These are phyloP conservation scores for Aechmea fasciata DNA, from an alignment of 176 grass and related monocot species.

Conservation along the genomic window DNA sequence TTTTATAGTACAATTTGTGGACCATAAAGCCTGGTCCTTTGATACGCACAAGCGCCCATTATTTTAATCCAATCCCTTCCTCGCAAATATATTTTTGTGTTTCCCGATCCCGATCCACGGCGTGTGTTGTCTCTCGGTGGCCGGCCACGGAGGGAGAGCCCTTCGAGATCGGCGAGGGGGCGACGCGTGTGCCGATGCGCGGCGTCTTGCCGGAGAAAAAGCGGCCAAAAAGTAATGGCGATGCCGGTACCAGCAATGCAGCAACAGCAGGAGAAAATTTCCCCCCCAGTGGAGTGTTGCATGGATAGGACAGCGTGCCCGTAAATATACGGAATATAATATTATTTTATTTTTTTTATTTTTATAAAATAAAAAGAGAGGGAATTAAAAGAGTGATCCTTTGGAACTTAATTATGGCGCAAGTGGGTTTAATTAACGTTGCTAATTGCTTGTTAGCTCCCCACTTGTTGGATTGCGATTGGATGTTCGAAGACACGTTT, in stretches of 20 bases:
- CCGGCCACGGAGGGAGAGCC: not conserved
- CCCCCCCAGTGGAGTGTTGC: not conserved
- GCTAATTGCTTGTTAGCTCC: too few species aligned
- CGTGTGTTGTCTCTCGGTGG: conserved; percentile 6
- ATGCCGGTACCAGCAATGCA: too few species aligned
- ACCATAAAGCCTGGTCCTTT: too few species aligned
- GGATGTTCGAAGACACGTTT: not conserved
- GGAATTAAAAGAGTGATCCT: not conserved
- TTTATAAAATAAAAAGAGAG: not conserved
- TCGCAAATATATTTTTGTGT: not conserved
- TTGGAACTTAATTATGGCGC: not conserved
- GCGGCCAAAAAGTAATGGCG: not conserved
- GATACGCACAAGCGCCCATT: too few species aligned
- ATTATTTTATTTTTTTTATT: too few species aligned
- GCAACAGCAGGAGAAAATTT: not conserved
- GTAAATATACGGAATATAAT: not conserved
- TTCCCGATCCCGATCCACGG: conserved; percentile 10
- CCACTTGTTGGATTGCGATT: not conserved
- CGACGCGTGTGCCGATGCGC: conserved; percentile 20
- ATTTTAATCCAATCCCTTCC: too few species aligned
- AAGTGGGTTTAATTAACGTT: not conserved
- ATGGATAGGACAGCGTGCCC: not conserved
- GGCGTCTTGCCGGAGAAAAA: conserved; percentile 26
- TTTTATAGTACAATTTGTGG: too few species aligned
- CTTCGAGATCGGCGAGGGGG: conserved; percentile 8